Evolutionary conservation across 192 early-diverging fungal genomes (phyloP).

Genomic region (Podila horticola): DNA sequence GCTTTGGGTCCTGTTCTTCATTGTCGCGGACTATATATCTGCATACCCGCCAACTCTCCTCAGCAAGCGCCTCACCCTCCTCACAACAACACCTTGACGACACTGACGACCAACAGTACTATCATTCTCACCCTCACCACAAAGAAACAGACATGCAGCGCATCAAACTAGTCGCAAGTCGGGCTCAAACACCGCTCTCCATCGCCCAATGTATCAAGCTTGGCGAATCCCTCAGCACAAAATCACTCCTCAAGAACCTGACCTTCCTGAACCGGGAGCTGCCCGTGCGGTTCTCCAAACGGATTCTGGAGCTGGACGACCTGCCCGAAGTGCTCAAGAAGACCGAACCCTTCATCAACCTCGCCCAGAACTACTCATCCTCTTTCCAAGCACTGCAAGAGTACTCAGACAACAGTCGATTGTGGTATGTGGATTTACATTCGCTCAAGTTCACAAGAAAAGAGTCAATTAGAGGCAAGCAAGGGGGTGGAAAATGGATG

Average conservation of each 20-base stretch:
- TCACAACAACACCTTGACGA: neutral
- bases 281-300: constrained; percentile 37
- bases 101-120: neutral
- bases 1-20: no score
- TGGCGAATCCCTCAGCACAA: constrained; percentile 28
- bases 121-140: neutral
- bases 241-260: constrained; percentile 42
- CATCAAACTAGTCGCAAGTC: constrained; percentile 30
- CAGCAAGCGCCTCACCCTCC: neutral
- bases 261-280: constrained; percentile 37
- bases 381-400: constrained; percentile 33
- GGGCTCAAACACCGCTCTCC: constrained; percentile 35
- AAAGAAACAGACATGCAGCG: constrained; percentile 11
- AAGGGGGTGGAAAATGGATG: neutral
- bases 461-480: no score
- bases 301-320: constrained; percentile 29
- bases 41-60: no score
- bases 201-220: constrained; percentile 41
- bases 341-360: constrained; percentile 36
- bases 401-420: constrained; percentile 33
- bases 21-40: no score
- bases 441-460: neutral
- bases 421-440: constrained; percentile 14
- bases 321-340: constrained; percentile 24
- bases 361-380: constrained; percentile 28